Evolutionary conservation across 108 stramenopile genomes (phyloP).

Genomic region (Hondaea fermentalgiana): DNA sequence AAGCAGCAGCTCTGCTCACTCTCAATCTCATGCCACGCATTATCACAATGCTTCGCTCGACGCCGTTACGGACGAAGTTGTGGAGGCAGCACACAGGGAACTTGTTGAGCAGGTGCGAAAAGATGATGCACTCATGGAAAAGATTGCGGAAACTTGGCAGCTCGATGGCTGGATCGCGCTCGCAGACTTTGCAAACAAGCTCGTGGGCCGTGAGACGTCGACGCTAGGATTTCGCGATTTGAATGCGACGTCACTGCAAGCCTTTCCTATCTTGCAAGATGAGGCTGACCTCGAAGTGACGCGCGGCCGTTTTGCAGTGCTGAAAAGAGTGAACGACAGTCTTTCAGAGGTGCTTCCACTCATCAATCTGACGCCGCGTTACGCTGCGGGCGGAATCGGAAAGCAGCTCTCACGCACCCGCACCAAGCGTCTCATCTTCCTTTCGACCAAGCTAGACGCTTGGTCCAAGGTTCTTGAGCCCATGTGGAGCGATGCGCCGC

Average conservation of each 20-base stretch:
- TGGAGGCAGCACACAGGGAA: neutral
- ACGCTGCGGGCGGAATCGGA: neutral
- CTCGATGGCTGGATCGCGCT: neutral
- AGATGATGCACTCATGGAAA: neutral
- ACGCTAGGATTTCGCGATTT: constrained; percentile 1
- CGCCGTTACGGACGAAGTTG: neutral
- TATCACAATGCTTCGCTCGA: neutral
- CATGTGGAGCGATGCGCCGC: neutral
- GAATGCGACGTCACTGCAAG: neutral
- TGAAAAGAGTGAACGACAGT: constrained; percentile 1
- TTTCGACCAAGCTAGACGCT: neutral
- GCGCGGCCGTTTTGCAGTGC: neutral
- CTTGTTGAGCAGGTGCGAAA: neutral
- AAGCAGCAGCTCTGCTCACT: no score
- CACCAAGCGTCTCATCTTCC: neutral
- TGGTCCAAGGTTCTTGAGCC: neutral
- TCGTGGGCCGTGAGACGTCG: neutral
- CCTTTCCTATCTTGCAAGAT: neutral
- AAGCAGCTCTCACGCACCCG: neutral
- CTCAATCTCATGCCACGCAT: neutral
- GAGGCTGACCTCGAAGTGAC: neutral
- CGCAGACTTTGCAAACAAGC: neutral
- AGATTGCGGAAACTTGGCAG: neutral
- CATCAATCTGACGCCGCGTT: neutral
- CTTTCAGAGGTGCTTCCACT: neutral